These are phyloP conservation scores for Termitomyces sp. DNA, from an alignment of 768 basidiomycete genomes.

Conservation along the genomic window DNA sequence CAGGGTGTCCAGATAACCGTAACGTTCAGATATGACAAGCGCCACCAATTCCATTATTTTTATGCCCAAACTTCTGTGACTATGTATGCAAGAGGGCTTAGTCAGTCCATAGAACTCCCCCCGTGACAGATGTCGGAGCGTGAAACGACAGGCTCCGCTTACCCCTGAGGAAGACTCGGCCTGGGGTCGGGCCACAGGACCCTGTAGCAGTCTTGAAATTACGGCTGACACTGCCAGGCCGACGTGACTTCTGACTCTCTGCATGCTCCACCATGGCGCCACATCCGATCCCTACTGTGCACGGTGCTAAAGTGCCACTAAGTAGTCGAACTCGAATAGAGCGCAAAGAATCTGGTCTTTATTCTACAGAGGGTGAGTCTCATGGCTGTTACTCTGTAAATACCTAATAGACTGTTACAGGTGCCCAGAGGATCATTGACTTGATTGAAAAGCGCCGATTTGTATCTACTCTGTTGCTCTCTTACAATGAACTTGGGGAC, in stretches of 20 bases:
- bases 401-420: conserved; percentile 21
- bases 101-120: no score
- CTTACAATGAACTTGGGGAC: conserved; percentile 52
- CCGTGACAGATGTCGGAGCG: background rate
- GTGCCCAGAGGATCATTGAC: conserved; percentile 43
- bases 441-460: conserved; percentile 37
- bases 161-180: no score
- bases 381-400: background rate
- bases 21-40: no score
- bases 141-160: background rate
- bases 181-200: no score
- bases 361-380: conserved; percentile 18
- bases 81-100: no score
- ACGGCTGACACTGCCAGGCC: background rate
- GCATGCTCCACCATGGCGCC: background rate
- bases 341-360: conserved; percentile 21
- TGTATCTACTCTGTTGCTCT: conserved; percentile 49
- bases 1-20: background rate
- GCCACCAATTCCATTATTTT: background rate
- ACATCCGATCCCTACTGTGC: background rate
- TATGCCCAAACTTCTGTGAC: background rate
- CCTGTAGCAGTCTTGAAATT: no score
- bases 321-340: conserved; percentile 18
- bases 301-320: background rate
- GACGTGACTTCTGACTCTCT: background rate